Evolutionary conservation across 495 filamentous ascomycete genomes (phyloP).

Genomic region (Staphylotrichum tortipilum): DNA sequence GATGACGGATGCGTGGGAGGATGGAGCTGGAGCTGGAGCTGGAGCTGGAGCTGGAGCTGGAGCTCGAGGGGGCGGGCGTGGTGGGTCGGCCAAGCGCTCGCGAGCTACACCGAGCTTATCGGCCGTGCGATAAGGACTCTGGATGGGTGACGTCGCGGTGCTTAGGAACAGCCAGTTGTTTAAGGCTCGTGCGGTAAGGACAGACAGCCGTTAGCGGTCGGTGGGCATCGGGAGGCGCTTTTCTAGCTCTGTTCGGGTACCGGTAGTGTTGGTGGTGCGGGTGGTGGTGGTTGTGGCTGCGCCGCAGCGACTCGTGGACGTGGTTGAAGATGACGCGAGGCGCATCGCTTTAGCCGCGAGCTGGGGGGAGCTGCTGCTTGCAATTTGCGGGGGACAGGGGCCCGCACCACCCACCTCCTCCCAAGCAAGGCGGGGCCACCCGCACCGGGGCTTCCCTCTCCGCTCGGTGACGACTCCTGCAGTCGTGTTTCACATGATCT

Average conservation of each 20-base stretch:
- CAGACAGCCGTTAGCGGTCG: too few species aligned
- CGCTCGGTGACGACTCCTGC: too few species aligned
- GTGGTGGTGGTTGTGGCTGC: slow-evolving; percentile 1
- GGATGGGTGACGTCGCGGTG: background rate
- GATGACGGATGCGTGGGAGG: background rate
- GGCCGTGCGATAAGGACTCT: background rate
- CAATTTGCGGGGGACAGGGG: too few species aligned
- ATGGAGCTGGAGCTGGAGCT: too few species aligned
- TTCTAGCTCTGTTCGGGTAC: background rate
- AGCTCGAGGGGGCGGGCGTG: background rate
- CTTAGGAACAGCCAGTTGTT: too few species aligned
- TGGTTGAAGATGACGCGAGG: slow-evolving; percentile 8
- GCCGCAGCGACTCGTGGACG: slow-evolving; percentile 1
- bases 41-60: too few species aligned
- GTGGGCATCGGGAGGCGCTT: background rate
- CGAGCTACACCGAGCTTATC: background rate
- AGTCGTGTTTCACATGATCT: background rate
- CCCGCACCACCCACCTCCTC: too few species aligned
- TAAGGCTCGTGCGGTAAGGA: too few species aligned
- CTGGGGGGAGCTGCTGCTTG: slow-evolving; percentile 3
- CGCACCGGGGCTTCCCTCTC: background rate
- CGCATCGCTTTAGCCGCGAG: slow-evolving; percentile 6
- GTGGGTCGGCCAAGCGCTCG: background rate
- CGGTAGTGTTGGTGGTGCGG: too few species aligned
- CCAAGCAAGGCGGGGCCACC: slow-evolving; percentile 3